These are phyloP conservation scores for Lojkania enalia DNA, from an alignment of 2,329 filamentous ascomycete genomes.

Conservation along the genomic window DNA sequence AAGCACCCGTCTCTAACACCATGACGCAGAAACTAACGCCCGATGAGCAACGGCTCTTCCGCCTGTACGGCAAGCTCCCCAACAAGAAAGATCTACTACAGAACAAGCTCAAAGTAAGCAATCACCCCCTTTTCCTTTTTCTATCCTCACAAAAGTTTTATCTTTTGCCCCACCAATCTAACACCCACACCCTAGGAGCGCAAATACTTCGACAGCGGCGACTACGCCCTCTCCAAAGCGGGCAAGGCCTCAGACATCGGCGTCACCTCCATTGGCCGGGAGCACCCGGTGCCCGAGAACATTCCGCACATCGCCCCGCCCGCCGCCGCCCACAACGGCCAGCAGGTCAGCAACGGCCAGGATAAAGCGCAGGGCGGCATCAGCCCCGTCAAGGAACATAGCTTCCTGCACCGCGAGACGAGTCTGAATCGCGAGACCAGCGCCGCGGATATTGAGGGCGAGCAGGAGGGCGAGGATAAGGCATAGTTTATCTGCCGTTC, in stretches of 20 bases:
- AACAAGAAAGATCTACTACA: conserved; percentile 95
- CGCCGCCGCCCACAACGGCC: conserved; percentile 49
- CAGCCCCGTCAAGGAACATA: conserved; percentile 89
- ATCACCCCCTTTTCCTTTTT: background rate
- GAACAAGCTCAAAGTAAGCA: conserved; percentile 84
- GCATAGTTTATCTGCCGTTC: too few species aligned
- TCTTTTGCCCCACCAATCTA: conserved; percentile 2
- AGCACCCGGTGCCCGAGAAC: conserved; percentile 93
- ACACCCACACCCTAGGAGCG: conserved; percentile 64
- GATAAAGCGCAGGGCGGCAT: conserved; percentile 58
- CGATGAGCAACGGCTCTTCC: conserved; percentile 95
- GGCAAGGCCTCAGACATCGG: conserved; percentile 95
- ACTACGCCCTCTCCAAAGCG: conserved; percentile 95
- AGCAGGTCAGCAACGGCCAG: conserved; percentile 37
- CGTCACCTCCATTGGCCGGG: conserved; percentile 88
- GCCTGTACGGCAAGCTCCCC: conserved; percentile 95
- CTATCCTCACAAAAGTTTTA: background rate
- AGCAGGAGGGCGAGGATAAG: conserved; percentile 14
- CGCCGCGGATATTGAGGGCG: conserved; percentile 60
- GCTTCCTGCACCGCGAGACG: conserved; percentile 81
- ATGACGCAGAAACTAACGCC: conserved; percentile 75
- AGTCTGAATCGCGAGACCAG: conserved; percentile 77
- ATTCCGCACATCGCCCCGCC: conserved; percentile 86
- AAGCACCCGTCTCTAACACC: conserved; percentile 22
- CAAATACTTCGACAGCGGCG: conserved; percentile 94